Evolutionary conservation across 176 grass and related monocot species (phyloP), one percentile per base, ranked within the genome.

Genomic region (Otatea glauca): DNA sequence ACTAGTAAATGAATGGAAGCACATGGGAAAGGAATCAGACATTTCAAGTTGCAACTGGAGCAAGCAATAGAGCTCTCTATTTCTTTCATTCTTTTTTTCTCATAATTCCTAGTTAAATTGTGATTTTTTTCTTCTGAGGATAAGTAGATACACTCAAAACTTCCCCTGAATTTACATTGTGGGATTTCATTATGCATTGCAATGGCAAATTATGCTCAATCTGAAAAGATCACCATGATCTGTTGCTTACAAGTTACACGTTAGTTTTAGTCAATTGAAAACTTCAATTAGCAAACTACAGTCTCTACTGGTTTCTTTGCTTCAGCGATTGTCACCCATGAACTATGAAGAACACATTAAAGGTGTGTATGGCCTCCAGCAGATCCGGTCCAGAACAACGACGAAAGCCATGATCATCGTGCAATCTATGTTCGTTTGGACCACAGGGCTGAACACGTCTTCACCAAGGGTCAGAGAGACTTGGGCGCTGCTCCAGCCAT

Each of bases 331-430:
- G 5, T 75, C 56, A 24, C n/a, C n/a, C 17, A 64, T 20, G 18
- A 25, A 37, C 58, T 86, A 77, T 0, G 76, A 88, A 74, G 59
- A 91, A 49, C 94, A 91, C 39, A 92, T 88, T 15, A 89, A 47
- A 34, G 86, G 92, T 21, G 71, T 74, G 68, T 78, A 88, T 4
- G 72, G 76, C 47, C 69, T 91, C 66, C 70, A 70, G 82, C 92
- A 94, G 42, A 94, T 97, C 59, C 95, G 77, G 70, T 97, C 95
- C 79, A 97, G 88, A 16, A 97, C 74, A 1, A 97, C 87, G 18
- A 97, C 65, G 3, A 93, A 83, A 38, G 91, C 92, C 95, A 97
- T 94, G 29, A 29, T 29, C 29, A 29, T 29, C 29, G 29, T 29
- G 29, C 29, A 29, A 29, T 29, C 29, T 29, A 29, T 1, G 29